Evolutionary conservation across 2,329 filamentous ascomycete species (phyloP).

Genomic region (Pleoardoris graminearum): DNA sequence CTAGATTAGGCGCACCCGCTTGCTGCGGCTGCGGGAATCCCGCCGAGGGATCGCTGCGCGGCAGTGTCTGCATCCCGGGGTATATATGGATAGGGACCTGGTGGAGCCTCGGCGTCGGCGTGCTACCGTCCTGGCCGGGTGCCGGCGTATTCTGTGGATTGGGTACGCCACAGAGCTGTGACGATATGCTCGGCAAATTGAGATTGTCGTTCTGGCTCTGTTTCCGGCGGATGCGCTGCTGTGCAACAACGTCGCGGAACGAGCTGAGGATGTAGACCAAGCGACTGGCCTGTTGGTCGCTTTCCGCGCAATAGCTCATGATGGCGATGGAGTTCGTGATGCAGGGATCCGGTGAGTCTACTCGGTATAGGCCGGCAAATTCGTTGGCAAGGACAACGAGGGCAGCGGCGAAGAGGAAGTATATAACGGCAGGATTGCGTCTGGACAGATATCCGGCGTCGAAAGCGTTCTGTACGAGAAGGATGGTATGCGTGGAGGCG

Average conservation of each 20-base stretch:
- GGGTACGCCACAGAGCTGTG: conserved; percentile 36
- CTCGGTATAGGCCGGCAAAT: conserved; percentile 42
- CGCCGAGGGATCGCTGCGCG: conserved; percentile 21
- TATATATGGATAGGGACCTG: conserved; percentile 44
- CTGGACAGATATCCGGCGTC: conserved; percentile 47
- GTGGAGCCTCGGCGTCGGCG: conserved; percentile 32
- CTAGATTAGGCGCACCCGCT: conserved; percentile 25
- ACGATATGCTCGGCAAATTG: conserved; percentile 38
- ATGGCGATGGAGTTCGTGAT: conserved; percentile 46
- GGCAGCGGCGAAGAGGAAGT: conserved; percentile 48
- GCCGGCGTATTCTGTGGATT: conserved; percentile 10
- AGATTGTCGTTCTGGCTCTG: conserved; percentile 27
- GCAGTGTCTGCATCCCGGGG: conserved; percentile 39
- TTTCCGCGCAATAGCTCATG: conserved; percentile 47
- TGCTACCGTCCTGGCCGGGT: conserved; percentile 16
- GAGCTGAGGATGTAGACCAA: conserved; percentile 44
- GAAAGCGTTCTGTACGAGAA: conserved; percentile 46
- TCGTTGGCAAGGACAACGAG: conserved; percentile 48
- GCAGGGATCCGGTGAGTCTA: conserved; percentile 40
- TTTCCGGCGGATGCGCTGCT: conserved; percentile 35
- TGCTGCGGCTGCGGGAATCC: conserved; percentile 14
- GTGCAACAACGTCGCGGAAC: conserved; percentile 44
- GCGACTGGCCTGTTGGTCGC: conserved; percentile 46
- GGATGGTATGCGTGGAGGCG: conserved; percentile 47
- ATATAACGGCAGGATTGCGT: conserved; percentile 47